phyloP scores from a whole-genome alignment of 129 eudicot species.

The Logfia minima region DNA sequence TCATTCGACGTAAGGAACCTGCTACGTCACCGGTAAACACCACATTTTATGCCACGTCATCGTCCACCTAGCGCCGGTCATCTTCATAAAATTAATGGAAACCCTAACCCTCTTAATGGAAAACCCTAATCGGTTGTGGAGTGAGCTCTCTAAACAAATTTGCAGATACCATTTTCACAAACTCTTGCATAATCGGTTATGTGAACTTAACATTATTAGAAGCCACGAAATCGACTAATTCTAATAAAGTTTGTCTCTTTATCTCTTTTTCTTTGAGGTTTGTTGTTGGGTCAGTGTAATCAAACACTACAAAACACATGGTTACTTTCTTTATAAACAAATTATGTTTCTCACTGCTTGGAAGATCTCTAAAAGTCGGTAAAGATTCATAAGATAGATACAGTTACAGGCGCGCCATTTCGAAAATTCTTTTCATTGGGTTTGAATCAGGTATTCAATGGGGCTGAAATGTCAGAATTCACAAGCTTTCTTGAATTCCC shows the following conservation, averaged over 20 bases:
- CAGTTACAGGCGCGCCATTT: slow-evolving; percentile 36
- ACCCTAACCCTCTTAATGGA: too few relatives aligned
- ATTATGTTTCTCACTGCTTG: slow-evolving; percentile 63
- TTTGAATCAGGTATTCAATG: slow-evolving; percentile 37
- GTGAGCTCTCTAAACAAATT: slow-evolving; percentile 64
- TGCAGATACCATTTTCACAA: slow-evolving; percentile 68
- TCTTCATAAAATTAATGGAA: too few relatives aligned
- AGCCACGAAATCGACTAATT: slow-evolving; percentile 75
- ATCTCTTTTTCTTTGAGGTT: slow-evolving; percentile 79
- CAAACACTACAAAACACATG: slow-evolving; percentile 70
- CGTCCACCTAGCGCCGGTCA: too few relatives aligned
- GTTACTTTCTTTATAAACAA: slow-evolving; percentile 60
- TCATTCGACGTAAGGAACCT: too few relatives aligned
- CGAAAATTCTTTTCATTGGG: slow-evolving; percentile 30
- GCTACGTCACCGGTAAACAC: too few relatives aligned
- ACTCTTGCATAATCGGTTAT: slow-evolving; percentile 67
- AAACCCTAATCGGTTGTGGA: too few relatives aligned
- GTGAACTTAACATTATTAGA: slow-evolving; percentile 60
- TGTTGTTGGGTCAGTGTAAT: slow-evolving; percentile 77
- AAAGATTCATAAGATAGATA: slow-evolving; percentile 65
- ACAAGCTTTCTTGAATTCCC: slow-evolving; percentile 46
- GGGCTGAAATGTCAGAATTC: slow-evolving; percentile 47
- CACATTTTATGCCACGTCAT: too few relatives aligned
- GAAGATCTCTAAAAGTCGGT: slow-evolving; percentile 76
- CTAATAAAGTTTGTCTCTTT: slow-evolving; percentile 75